Evolutionary conservation across 2,329 filamentous ascomycete species (phyloP), one percentile per base, ranked within the genome.

Genomic region (Curvularia sp.): DNA sequence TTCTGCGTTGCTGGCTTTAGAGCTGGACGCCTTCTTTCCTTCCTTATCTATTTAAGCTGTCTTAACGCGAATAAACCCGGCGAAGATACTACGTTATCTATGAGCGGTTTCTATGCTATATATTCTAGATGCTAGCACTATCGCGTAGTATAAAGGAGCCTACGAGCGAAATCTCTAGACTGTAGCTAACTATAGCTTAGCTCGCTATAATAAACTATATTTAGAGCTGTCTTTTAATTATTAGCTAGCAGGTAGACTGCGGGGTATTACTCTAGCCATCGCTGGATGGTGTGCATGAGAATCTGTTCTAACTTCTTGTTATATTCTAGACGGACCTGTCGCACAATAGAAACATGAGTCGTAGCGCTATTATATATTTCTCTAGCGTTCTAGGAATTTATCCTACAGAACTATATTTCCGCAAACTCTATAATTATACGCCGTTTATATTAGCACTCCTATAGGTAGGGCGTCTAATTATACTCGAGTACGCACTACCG

Each of bases 11-110:
- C 18, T 18, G 1, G 18, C 18, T 18, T 18, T 18, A 18, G 1
- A 60, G 58, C 58, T 60, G 13, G 53, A 60, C 58, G 4, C 46
- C 53, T 26, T 60, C 49, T 38, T 60, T 60, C 18, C 58, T 60
- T 43, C 22, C 39, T 10, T 60, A 42, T 41, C 50, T 39, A 12
- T 60, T 60, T 20, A 24, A 60, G 49, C 38, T 57, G 7, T 53
- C 39, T 47, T 30, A 57, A 60, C 53, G 49, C 41, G 39, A 60
- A 57, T 43, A 43, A n/a, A 60, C 58, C 8, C 1, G 1, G 18
- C 18, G 18, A 18, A 18, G 18, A 18, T 18, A 18, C 18, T 18
- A 18, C 18, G 18, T 18, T 18, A 18, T 18, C 18, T 18, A 18
- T 1, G 18, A 18, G 18, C 18, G 18, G 18, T 18, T 18, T 18